Conservation (phyloP, 2,329 filamentous ascomycete genomes). For the Alternaria infectoria region DNA sequence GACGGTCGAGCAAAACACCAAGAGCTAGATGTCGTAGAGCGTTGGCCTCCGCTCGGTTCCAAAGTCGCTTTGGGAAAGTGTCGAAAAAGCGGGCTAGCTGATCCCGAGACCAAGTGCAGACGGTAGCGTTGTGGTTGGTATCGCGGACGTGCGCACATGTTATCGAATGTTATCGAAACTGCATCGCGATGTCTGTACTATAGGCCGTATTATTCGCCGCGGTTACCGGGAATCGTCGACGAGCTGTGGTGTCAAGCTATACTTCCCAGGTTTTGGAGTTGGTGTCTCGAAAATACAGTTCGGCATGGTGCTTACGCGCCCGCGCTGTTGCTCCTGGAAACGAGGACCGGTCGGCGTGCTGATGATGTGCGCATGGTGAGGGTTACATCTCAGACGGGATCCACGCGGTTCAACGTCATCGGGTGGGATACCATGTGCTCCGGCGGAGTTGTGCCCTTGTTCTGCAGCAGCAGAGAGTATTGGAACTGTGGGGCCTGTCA, state of each 20-base stretch:
- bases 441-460: background rate
- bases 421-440: conserved; percentile 6
- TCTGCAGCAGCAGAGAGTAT: conserved; percentile 7
- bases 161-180: background rate
- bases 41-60: background rate
- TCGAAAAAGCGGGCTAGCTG: background rate
- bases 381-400: conserved; percentile 1
- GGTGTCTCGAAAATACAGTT: background rate
- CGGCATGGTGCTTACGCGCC: background rate
- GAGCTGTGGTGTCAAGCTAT: background rate
- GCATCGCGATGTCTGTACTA: background rate
- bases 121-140: background rate
- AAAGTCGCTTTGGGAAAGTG: background rate
- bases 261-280: background rate
- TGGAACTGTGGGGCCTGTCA: conserved; percentile 9
- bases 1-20: background rate
- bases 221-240: background rate
- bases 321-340: conserved; percentile 7
- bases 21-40: background rate
- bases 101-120: background rate
- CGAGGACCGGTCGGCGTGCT: background rate
- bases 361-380: background rate
- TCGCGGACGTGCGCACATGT: background rate
- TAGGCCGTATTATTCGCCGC: background rate
- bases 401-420: conserved; percentile 13